Evolutionary conservation across 306 rosid species (phyloP).

Genomic region (Dicorynia guianensis): DNA sequence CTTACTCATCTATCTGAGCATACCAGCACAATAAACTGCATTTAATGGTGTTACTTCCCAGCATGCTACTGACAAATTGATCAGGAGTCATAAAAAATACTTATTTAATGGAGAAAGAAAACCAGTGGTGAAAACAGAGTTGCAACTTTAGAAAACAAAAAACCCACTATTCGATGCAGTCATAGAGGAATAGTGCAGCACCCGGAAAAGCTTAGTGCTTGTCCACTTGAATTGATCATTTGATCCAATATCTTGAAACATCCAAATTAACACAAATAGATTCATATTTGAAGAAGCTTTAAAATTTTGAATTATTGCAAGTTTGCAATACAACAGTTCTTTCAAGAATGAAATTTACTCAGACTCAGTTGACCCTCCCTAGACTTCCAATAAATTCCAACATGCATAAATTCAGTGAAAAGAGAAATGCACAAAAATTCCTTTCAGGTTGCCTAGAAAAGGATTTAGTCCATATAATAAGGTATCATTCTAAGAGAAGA

Average conservation of each 20-base stretch:
- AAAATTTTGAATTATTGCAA: background rate
- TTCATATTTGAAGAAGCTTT: background rate
- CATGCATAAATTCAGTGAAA: background rate
- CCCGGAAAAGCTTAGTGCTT: conserved; percentile 1
- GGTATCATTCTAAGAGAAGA: conserved; percentile 3
- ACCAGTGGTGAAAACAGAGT: background rate
- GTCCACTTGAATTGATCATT: background rate
- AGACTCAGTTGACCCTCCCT: conserved; percentile 7
- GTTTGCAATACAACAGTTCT: background rate
- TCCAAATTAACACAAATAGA: conserved; percentile 4
- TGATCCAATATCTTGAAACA: background rate
- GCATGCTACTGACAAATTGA: background rate
- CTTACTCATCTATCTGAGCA: background rate
- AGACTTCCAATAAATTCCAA: background rate
- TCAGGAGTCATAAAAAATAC: background rate
- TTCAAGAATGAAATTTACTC: background rate
- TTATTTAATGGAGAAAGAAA: background rate
- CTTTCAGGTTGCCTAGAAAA: background rate
- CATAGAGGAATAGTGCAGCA: background rate
- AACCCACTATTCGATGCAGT: background rate
- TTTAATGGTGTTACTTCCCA: background rate
- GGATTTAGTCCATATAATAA: background rate
- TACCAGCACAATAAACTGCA: background rate
- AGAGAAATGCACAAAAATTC: background rate
- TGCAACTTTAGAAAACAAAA: background rate